Evolutionary conservation across 1,284 basidiomycete species (phyloP), one percentile per base, ranked within the genome.

Genomic region (Sanghuangporus sanghuang): DNA sequence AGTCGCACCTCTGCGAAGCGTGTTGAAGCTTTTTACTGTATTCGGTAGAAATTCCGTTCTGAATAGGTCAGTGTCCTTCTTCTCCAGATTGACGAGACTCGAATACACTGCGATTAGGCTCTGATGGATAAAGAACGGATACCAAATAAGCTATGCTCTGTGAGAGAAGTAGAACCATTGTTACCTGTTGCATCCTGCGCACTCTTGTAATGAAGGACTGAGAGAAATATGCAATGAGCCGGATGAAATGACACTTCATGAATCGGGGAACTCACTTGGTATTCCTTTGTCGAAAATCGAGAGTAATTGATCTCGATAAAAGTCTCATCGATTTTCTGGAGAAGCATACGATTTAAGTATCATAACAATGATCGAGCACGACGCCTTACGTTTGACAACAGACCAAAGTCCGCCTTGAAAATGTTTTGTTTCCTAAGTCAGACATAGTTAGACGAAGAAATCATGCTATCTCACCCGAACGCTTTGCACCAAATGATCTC

Each of bases 281-380:
- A 74, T 66, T 75, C 73, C 21, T 64, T 27, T 64, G 75, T 70
- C 6, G 70, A 69, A 67, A 70, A 75, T 3, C 68, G 67, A 12
- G 73, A 73, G 58, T 67, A 75, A 65, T 72, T 73, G 61, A 76
- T 68, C 60, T 76, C 74, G 35, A 73, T 59, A 2, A 68, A 65
- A 7, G 73, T 73, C 52, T 70, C 71, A 3, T 67, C 69, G 42
- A 76, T 64, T 62, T 74, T 71, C 63, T 67, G 35, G 1, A 52
- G 16, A 12, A 39, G 44, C 46, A 23, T 44, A 35, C 12, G 21
- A 38, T 59, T 18, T n/a, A 40, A 21, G 53, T 18, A 39, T 14
- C 46, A 9, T 18, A 18, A 16, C 32, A 6, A 48, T 38, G 8
- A 27, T 12, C n/a, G 40, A 49, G 38, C 12, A 36, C 0, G 23